Evolutionary conservation across 73 alveolate genomes (phyloP), one percentile per base, ranked within the genome.

Genomic region (Diophrys appendiculata): DNA sequence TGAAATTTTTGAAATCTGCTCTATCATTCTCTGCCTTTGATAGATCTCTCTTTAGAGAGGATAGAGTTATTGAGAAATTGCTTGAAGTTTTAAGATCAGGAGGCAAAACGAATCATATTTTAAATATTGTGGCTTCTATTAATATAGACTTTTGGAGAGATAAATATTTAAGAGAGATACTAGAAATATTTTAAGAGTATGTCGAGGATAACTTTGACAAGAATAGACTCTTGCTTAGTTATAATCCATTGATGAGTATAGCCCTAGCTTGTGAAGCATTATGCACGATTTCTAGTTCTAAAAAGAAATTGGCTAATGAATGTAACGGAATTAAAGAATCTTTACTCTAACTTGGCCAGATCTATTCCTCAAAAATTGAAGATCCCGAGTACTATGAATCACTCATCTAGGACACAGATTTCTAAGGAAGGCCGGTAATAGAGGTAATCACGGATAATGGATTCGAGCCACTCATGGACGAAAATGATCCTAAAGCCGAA

Each of bases 241-340:
- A 67, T 65, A 86, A 86, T 65, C 93, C 93, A n/a, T 83, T 86
- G 23, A 72, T 80, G 87, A 86, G 87, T 31, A 86, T 86, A n/a
- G 60, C 87, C 5, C 78, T 86, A 29, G 78, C 87, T 0, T 65
- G 83, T 79, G 93, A 86, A 72, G 30, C 73, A 18, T 54, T 86
- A 54, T 52, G 25, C 25, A 80, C 68, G 26, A 73, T 86, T 28
- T 54, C 69, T 18, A 72, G 29, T 13, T 31, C 60, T 22, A 86
- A 83, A 68, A 86, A 75, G 56, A 86, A 80, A 74, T 65, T 86
- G 13, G 86, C 54, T 33, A 86, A 86, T 43, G 81, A 80, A 23
- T 70, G 87, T 65, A 29, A 32, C n/a, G 56, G 71, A 30, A 76
- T 80, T 53, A 52, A 67, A 52, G 55, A 55, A 5, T 52, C 72